Percentiles rank a stretch among this genome's conserved stretches.
Conservation (phyloP, 192 early-diverging fungal species). For the Mortierella antarctica region DNA sequence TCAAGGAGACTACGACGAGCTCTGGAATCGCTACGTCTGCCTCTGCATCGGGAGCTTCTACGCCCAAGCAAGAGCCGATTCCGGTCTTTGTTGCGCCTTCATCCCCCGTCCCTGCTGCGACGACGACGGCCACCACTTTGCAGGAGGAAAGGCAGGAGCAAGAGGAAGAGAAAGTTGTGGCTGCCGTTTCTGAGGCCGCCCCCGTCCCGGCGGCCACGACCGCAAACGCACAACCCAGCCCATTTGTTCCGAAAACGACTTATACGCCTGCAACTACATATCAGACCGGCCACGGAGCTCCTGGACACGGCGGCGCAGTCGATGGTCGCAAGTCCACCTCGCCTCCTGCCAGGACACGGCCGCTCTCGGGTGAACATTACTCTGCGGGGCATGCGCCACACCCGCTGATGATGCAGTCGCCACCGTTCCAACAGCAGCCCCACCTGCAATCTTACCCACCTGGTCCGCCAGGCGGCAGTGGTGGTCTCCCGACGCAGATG, state of each 20-base stretch:
- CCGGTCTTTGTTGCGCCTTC: conserved; percentile 9
- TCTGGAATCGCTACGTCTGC: neutral
- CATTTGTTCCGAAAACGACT: conserved; percentile 33
- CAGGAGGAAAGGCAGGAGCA: neutral
- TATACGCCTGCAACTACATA: conserved; percentile 38
- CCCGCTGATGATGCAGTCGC: conserved; percentile 39
- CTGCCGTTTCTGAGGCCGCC: neutral
- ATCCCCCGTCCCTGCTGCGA: neutral
- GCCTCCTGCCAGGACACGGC: conserved; percentile 17
- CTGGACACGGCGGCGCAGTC: neutral
- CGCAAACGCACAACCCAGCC: conserved; percentile 9
- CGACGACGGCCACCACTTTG: neutral
- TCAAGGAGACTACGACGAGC: neutral
- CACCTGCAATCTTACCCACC: conserved; percentile 23
- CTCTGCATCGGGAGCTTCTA: neutral
- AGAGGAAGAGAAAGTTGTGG: neutral
- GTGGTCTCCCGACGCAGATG: neutral
- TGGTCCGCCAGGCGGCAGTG: conserved; percentile 12
- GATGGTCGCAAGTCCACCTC: neutral
- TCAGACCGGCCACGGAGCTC: conserved; percentile 9
- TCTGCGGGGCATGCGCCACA: conserved; percentile 13
- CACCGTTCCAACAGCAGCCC: conserved; percentile 1
- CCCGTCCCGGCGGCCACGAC: neutral
- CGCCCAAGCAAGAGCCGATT: conserved; percentile 9
- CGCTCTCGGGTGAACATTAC: conserved; percentile 18